Conservation (phyloP, 1,139 yeast genomes). For the Yamadazyma oceani region DNA sequence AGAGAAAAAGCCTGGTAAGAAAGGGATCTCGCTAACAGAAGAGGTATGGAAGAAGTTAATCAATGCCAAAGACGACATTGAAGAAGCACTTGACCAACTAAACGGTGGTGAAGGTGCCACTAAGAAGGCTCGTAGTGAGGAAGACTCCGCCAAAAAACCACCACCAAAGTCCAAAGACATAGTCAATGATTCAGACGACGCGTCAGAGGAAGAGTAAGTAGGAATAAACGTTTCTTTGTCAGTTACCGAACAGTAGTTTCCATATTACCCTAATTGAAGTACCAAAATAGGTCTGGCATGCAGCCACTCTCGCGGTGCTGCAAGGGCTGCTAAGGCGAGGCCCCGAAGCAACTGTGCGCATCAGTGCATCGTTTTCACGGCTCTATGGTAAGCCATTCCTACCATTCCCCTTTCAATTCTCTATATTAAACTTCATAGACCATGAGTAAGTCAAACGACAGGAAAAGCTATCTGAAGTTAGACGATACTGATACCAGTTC, state of each 20-base stretch:
- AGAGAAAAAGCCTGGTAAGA: conserved; percentile 73
- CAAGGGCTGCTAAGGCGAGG: too few relatives aligned
- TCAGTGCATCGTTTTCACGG: too few relatives aligned
- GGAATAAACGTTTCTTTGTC: background rate
- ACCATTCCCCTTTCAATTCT: too few relatives aligned
- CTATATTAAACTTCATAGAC: too few relatives aligned
- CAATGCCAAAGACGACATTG: conserved; percentile 53
- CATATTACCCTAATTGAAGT: too few relatives aligned
- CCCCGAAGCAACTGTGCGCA: too few relatives aligned
- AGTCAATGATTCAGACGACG: conserved; percentile 6
- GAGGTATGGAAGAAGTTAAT: conserved; percentile 64
- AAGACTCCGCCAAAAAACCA: too few relatives aligned
- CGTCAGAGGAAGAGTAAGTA: conserved; percentile 7
- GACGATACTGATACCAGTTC: conserved; percentile 1
- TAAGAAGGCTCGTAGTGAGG: conserved; percentile 4
- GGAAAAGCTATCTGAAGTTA: background rate
- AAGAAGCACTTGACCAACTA: conserved; percentile 55
- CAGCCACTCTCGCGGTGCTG: too few relatives aligned
- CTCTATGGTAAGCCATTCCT: too few relatives aligned
- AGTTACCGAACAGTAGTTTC: too few relatives aligned
- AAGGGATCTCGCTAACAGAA: conserved; percentile 78
- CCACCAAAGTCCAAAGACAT: background rate
- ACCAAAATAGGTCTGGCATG: too few relatives aligned
- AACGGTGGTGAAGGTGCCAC: conserved; percentile 24
- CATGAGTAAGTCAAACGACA: background rate